phyloP scores from a whole-genome alignment of 169 alveolate genomes.

The Blepharisma undulans region DNA sequence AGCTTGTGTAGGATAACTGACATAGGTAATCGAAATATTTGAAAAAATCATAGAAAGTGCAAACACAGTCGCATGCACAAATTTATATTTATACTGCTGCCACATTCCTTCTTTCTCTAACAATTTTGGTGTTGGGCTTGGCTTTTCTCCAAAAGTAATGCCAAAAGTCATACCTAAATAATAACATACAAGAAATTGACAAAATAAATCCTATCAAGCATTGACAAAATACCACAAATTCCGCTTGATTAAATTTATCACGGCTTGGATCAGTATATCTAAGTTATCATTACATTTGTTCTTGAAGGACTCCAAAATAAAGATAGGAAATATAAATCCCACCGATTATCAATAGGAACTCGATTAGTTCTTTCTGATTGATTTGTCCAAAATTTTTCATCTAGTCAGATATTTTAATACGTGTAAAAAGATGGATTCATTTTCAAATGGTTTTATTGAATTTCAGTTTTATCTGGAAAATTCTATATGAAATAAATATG shows the following conservation, averaged over 20 bases:
- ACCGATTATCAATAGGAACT: neutral
- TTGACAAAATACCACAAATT: constrained; percentile 6
- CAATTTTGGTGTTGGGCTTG: neutral
- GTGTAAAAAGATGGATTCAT: neutral
- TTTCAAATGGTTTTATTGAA: neutral
- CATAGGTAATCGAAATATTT: neutral
- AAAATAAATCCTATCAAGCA: neutral
- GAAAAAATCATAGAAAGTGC: neutral
- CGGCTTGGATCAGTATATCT: neutral
- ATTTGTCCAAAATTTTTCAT: neutral
- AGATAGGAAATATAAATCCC: constrained; percentile 37
- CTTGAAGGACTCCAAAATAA: constrained; percentile 34
- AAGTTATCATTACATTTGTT: neutral
- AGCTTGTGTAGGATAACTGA: constrained; percentile 39
- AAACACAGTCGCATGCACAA: neutral
- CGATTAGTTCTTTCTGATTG: neutral
- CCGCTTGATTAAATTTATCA: neutral
- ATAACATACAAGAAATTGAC: neutral
- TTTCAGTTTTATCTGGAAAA: neutral
- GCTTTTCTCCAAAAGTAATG: neutral
- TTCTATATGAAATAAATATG: too few relatives aligned
- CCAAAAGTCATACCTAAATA: neutral
- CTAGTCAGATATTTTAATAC: neutral
- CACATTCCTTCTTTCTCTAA: neutral
- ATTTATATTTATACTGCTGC: neutral